phyloP scores from a whole-genome alignment of 2,329 filamentous ascomycete species.

The Fusarium irregulare region DNA sequence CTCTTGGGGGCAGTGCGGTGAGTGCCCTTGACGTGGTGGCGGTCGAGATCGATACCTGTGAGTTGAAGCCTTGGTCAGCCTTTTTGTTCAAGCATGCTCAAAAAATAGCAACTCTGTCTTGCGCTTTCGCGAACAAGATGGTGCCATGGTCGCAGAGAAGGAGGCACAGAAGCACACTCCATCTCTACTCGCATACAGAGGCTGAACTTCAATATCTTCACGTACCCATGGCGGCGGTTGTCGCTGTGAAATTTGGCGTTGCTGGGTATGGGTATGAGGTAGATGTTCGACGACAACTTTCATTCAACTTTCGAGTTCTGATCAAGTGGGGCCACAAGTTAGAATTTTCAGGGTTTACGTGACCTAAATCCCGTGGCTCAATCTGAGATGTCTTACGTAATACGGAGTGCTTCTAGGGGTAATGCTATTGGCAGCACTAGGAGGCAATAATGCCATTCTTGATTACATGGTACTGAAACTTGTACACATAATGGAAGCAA shows the following conservation, averaged over 20 bases:
- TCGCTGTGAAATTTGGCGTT: conserved; percentile 55
- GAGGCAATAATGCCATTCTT: too few species aligned
- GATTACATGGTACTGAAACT: too few species aligned
- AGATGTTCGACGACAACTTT: too few species aligned
- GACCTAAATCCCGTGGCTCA: too few species aligned
- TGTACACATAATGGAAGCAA: neutral
- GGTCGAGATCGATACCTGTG: conserved; percentile 78
- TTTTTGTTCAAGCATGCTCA: conserved; percentile 74
- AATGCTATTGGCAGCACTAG: neutral
- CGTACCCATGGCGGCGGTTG: conserved; percentile 71
- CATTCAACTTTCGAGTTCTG: too few species aligned
- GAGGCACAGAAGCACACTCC: conserved; percentile 19
- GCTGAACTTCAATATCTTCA: conserved; percentile 56
- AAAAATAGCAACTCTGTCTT: conserved; percentile 48
- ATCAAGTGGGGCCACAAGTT: too few species aligned
- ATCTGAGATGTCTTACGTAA: too few species aligned
- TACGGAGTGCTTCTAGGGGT: too few species aligned
- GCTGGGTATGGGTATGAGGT: too few species aligned
- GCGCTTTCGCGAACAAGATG: conserved; percentile 45
- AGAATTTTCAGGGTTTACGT: too few species aligned
- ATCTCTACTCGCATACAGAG: conserved; percentile 64
- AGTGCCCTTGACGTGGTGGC: conserved; percentile 74
- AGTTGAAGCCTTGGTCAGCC: conserved; percentile 68
- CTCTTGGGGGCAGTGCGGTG: conserved; percentile 97
- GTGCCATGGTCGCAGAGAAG: conserved; percentile 47